Evolutionary conservation across 1,284 basidiomycete genomes (phyloP).

Genomic region (Xerocomus minutiporus): DNA sequence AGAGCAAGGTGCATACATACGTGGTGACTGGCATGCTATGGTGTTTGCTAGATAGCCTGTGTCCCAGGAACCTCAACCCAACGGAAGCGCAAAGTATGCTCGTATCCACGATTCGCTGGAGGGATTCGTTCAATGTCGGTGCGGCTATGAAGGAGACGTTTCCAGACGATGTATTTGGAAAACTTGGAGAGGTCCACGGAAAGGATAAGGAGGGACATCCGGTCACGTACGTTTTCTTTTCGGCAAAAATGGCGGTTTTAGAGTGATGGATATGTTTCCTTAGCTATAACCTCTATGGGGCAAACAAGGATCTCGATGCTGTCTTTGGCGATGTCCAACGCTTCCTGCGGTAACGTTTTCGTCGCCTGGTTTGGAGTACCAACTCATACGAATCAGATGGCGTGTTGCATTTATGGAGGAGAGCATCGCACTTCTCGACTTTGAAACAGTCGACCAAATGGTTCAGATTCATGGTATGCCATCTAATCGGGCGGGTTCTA

Average conservation of each 20-base stretch:
- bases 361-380: background rate
- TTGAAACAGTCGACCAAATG: slow-evolving; percentile 67
- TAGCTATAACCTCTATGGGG: slow-evolving; percentile 74
- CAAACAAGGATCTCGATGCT: slow-evolving; percentile 54
- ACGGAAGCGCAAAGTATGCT: slow-evolving; percentile 60
- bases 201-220: slow-evolving; percentile 64
- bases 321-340: slow-evolving; percentile 68
- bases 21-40: slow-evolving; percentile 3
- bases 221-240: slow-evolving; percentile 46
- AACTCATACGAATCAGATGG: slow-evolving; percentile 47
- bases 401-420: slow-evolving; percentile 72
- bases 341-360: slow-evolving; percentile 61
- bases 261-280: background rate
- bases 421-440: slow-evolving; percentile 60
- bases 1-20: slow-evolving; percentile 50
- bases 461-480: slow-evolving; percentile 65
- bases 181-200: slow-evolving; percentile 61
- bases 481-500: slow-evolving; percentile 2
- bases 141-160: slow-evolving; percentile 58
- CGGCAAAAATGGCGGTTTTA: slow-evolving; percentile 1
- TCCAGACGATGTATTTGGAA: slow-evolving; percentile 60
- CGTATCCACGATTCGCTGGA: slow-evolving; percentile 65
- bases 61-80: slow-evolving; percentile 50
- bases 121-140: slow-evolving; percentile 63
- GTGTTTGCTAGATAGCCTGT: background rate